Evolutionary conservation across 2,329 filamentous ascomycete genomes (phyloP), one percentile per base, ranked within the genome.

Genomic region (Phialocephala sp.): DNA sequence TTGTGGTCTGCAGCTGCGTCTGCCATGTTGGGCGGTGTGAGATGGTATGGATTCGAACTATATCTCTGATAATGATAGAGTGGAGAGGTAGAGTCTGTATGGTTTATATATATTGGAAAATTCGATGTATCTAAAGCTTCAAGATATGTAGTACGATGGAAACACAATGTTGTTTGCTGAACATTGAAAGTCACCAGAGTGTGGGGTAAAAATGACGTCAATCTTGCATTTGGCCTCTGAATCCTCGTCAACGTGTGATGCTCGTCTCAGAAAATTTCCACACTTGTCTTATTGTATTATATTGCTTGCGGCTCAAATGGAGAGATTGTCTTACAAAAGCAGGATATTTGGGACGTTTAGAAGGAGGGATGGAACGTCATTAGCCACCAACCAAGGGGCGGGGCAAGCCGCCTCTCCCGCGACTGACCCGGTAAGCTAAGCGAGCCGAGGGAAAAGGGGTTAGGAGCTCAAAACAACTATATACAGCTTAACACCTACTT

Each of bases 201-300:
- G 50, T 54, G 50, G 50, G 50, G 50, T 54, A 35, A 35, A 54
- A 54, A 54, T 54, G 50, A 54, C 50, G 50, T 54, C 50, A 54
- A 54, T n/a, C 47, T 32, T 52, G 47, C 47, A 8, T 32, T 27
- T 35, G 50, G 2, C 14, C 24, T 32, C 2, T 18, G n/a, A 47
- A 52, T 54, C 50, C 50, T 32, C 32, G 50, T 54, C 2, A 32
- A 32, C 27, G 27, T 6, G 27, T 32, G 27, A 32, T 32, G 11
- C 15, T 12, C 4, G 1, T 8, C 14, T 50, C 4, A 20, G 4
- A 6, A 6, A 50, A 50, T n/a, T 50, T 50, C 8, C n/a, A 50
- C 45, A 50, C 45, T 50, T 24, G 45, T 24, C 45, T 50, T 20
- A 2, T 50, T 50, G n/a, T n/a, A n/a, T 50, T 18, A 54, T 52